A percentile compares a stretch with the other conserved stretches of the same genome.
Conservation (phyloP, 768 basidiomycete genomes). For the Lactarius akahatsu region DNA sequence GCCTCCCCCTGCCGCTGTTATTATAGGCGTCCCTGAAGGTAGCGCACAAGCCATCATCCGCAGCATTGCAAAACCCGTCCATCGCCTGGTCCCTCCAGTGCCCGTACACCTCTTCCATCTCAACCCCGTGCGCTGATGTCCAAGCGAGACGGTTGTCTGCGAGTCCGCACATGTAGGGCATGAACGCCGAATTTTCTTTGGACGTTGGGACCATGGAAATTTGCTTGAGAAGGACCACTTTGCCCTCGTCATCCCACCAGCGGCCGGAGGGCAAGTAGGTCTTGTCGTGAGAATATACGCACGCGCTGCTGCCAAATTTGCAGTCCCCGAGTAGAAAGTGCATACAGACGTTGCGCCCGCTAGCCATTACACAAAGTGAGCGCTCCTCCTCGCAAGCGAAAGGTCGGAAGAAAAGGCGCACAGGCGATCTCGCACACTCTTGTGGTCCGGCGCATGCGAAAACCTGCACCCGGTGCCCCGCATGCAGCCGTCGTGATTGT, state of each 20-base stretch:
- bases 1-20: background rate
- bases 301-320: conserved; percentile 40
- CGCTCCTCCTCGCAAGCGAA: background rate
- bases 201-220: background rate
- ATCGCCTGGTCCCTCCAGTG: background rate
- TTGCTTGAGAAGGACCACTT: background rate
- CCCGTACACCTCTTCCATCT: conserved; percentile 10
- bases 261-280: conserved; percentile 44
- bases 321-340: conserved; percentile 43
- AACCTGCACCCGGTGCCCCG: conserved; percentile 44
- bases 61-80: background rate
- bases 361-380: conserved; percentile 30
- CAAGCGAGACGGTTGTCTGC: conserved; percentile 15
- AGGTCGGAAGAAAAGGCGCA: conserved; percentile 34
- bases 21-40: too few relatives aligned
- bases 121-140: background rate
- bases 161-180: conserved; percentile 14
- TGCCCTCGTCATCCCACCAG: conserved; percentile 43
- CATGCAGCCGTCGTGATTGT: conserved; percentile 53
- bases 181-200: background rate
- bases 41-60: background rate
- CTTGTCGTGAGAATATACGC: conserved; percentile 51
- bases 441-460: conserved; percentile 55
- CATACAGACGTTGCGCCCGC: conserved; percentile 54
- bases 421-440: conserved; percentile 56